Evolutionary conservation across 2,329 filamentous ascomycete genomes (phyloP).

Genomic region (Cadophora sp.): DNA sequence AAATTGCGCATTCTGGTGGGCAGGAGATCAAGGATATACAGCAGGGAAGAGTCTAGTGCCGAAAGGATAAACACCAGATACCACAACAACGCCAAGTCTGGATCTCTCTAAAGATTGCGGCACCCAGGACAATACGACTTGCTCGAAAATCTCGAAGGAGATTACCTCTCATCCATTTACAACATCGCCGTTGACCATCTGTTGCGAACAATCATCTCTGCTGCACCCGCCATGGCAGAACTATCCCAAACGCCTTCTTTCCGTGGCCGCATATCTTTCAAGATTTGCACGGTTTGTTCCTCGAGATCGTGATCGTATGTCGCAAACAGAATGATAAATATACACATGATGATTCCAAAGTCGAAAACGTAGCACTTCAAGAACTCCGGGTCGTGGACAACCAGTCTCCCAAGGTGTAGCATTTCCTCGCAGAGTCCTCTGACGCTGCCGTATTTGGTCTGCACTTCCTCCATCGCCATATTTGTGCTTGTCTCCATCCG

Average conservation of each 20-base stretch:
- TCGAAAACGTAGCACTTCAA: not conserved
- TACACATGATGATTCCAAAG: not conserved
- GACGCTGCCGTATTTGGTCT: not conserved
- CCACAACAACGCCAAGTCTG: not conserved
- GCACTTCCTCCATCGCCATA: not conserved
- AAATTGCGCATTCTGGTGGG: not conserved
- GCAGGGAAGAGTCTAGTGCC: not conserved
- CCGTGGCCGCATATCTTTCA: not conserved
- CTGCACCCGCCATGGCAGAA: not conserved
- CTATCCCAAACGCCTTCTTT: not conserved
- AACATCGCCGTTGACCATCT: not conserved
- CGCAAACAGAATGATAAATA: not conserved
- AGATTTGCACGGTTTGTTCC: not conserved
- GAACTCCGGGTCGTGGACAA: not conserved
- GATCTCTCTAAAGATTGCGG: not conserved
- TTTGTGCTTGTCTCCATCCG: not conserved
- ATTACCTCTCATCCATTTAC: not conserved
- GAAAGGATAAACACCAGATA: not conserved
- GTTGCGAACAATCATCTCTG: not conserved
- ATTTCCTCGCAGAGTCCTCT: not conserved
- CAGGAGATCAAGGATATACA: not conserved
- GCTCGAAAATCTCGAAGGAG: not conserved
- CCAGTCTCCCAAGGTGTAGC: not conserved
- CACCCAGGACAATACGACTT: too few relatives aligned
- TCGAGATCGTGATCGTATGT: not conserved